Conservation (phyloP, 345 rosid genomes). For the Limnanthes douglasii region DNA sequence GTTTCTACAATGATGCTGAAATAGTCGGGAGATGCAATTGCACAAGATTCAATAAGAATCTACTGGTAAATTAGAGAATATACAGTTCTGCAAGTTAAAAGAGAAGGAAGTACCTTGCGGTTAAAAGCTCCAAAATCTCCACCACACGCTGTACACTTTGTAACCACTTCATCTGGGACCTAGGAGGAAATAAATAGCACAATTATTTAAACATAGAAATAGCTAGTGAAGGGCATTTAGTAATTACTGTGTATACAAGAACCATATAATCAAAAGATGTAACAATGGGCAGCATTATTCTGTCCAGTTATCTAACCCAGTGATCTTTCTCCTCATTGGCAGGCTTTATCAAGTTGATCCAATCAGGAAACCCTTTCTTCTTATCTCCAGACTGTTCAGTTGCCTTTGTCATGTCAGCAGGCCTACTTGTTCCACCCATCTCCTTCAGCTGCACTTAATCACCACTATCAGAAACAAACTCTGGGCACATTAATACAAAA, state of each 20-base stretch:
- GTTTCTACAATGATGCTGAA: slow-evolving; percentile 98
- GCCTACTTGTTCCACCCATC: slow-evolving; percentile 69
- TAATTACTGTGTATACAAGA: too few relatives aligned
- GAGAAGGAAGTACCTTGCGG: slow-evolving; percentile 37
- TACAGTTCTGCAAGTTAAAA: neutral
- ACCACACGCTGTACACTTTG: slow-evolving; percentile 74
- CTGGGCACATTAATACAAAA: neutral
- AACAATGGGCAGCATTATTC: too few relatives aligned
- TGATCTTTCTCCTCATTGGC: slow-evolving; percentile 95
- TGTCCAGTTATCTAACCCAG: slow-evolving; percentile 42
- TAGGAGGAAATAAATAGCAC: slow-evolving; percentile 10
- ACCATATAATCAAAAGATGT: too few relatives aligned
- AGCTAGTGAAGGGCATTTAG: neutral
- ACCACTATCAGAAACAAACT: neutral
- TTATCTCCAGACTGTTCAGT: slow-evolving; percentile 56
- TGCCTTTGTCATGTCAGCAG: slow-evolving; percentile 34
- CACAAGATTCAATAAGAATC: slow-evolving; percentile 6
- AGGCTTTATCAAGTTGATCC: slow-evolving; percentile 89
- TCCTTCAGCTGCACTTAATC: slow-evolving; percentile 66
- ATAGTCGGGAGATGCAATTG: slow-evolving; percentile 1
- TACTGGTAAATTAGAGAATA: slow-evolving; percentile 1
- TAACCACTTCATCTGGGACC: slow-evolving; percentile 95
- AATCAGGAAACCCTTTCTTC: slow-evolving; percentile 69
- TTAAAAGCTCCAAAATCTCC: slow-evolving; percentile 84
- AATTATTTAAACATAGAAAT: neutral